These are phyloP conservation scores for Suillus clintonianus DNA, from an alignment of 768 basidiomycete genomes.

Conservation along the genomic window DNA sequence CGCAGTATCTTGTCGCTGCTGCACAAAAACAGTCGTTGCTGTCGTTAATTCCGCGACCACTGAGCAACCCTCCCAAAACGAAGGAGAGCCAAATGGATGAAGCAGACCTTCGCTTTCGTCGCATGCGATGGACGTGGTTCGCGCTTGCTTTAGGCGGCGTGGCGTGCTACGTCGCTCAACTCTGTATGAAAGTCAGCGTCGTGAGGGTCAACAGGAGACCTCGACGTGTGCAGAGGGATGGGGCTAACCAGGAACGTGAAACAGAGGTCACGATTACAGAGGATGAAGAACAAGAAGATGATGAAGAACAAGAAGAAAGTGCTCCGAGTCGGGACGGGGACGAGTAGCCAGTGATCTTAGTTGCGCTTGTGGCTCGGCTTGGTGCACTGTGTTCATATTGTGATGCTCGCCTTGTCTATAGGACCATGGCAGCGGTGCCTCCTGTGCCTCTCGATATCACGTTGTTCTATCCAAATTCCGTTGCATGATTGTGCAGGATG, in stretches of 20 bases:
- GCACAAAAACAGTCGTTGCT: constrained; percentile 33
- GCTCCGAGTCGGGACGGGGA: constrained; percentile 12
- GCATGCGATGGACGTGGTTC: constrained; percentile 57
- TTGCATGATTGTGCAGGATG: not conserved
- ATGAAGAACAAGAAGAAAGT: constrained; percentile 17
- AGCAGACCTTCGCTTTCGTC: constrained; percentile 49
- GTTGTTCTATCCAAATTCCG: not conserved
- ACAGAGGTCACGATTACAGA: constrained; percentile 1
- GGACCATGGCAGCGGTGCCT: not conserved
- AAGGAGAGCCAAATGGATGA: constrained; percentile 22
- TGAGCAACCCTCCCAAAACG: constrained; percentile 13
- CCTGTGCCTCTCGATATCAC: not conserved
- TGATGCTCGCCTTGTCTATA: not conserved
- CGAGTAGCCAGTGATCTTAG: constrained; percentile 8
- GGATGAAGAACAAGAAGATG: constrained; percentile 9
- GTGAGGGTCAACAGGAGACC: not conserved
- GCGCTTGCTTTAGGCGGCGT: constrained; percentile 46
- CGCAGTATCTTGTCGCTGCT: constrained; percentile 21
- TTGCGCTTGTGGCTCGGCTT: not conserved
- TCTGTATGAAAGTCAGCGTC: constrained; percentile 6
- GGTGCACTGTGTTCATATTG: not conserved
- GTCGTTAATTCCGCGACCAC: constrained; percentile 40
- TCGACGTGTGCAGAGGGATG: not conserved
- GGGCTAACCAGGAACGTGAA: not conserved
- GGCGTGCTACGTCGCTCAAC: constrained; percentile 36